Percentiles rank a stretch among this genome's conserved stretches.
Evolutionary conservation across 495 filamentous ascomycete genomes (phyloP).

Genomic region (Amorphotheca resinae): DNA sequence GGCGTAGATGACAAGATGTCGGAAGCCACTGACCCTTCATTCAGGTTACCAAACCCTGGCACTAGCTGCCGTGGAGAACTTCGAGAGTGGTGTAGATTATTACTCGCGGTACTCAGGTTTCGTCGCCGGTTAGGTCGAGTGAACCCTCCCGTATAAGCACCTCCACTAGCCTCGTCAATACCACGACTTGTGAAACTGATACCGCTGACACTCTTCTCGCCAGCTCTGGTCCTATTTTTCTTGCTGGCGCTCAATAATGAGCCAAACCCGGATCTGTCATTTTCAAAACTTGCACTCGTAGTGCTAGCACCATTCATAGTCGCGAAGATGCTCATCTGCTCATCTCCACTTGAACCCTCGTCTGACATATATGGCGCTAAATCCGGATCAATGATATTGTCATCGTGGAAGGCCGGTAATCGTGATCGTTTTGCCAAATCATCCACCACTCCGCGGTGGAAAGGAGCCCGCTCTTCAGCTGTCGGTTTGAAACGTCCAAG

Average conservation of each 20-base stretch:
- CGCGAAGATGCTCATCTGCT: constrained; percentile 77
- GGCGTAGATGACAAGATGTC: constrained; percentile 28
- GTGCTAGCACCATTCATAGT: constrained; percentile 43
- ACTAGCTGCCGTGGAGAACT: constrained; percentile 52
- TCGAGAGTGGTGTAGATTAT: constrained; percentile 46
- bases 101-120: constrained; percentile 66
- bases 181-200: constrained; percentile 51
- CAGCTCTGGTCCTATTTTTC: constrained; percentile 60
- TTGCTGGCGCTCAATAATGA: constrained; percentile 50
- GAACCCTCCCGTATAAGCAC: constrained; percentile 18
- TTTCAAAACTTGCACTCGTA: constrained; percentile 32
- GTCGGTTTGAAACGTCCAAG: constrained; percentile 44
- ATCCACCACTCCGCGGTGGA: constrained; percentile 58
- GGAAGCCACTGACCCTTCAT: constrained; percentile 7
- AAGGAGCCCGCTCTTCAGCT: constrained; percentile 52
- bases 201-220: constrained; percentile 55
- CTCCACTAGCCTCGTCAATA: constrained; percentile 27
- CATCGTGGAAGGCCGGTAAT: constrained; percentile 85
- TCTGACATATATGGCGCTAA: constrained; percentile 93
- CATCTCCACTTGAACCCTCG: constrained; percentile 81
- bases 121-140: constrained; percentile 39
- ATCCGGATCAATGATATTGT: constrained; percentile 97
- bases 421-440: constrained; percentile 52
- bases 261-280: constrained; percentile 35
- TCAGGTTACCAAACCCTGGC: constrained; percentile 16